Base-by-base conservation (phyloP, 73 alveolate species). In the Halteria grandinella region DNA sequence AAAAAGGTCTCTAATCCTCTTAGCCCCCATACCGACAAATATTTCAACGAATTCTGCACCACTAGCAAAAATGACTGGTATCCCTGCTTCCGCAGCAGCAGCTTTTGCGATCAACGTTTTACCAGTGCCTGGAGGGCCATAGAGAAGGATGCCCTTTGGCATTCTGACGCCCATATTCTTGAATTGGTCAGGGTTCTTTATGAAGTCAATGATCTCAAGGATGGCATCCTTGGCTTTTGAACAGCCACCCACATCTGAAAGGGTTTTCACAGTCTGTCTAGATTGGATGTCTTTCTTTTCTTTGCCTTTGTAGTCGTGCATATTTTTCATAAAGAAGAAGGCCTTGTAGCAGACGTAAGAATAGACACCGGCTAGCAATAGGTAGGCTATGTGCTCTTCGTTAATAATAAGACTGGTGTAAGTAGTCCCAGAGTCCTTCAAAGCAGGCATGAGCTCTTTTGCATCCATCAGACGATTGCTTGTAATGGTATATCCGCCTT, bases 41-140 rank as follows among this genome's bases (percentile, higher is more conserved):
- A 91, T 88, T 77, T 94, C 98, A 10, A 93, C 91, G 51, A 93
- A 95, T 81, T 93, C 99, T 2, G 97, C 86, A 12, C 97, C 99
- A 18, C 93, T 75, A 21, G 89, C 75, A 37, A 69, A 88, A 4
- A 93, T 59, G 55, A 95, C 94, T 34, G 73, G 83, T 1, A 89
- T 88, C 0, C 91, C 89, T 34, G 96, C 87, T 71, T 95, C 99
- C 10, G 89, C 60, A 34, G 99, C 99, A 25, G 94, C 91, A 41
- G 97, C 99, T 54, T 95, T 94, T 40, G 99, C 99, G 25, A 95
- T 47, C 78, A 95, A 63, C 4, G 99, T 95, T 59, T 95, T 95
- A 25, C 99, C 99, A 41, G 98, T 93, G 21, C 99, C 98, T 31
- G 95, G 95, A n/a, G 95, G 95, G 3, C 95, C 95, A 57, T 69